phyloP scores from a whole-genome alignment of 257 asterid genomes.

The Asclepias syriaca region DNA sequence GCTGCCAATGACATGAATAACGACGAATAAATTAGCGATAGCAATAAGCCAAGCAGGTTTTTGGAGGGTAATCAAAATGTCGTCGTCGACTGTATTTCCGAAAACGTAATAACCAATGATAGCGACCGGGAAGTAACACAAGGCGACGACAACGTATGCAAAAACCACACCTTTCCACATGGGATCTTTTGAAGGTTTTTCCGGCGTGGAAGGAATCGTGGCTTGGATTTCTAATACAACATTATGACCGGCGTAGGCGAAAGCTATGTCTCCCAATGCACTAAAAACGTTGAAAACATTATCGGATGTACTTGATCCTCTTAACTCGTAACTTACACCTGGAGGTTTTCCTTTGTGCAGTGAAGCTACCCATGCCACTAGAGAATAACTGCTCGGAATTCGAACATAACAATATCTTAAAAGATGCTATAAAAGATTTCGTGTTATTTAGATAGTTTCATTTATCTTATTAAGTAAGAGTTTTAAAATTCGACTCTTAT shows the following conservation, averaged over 20 bases:
- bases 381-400: slow-evolving; percentile 35
- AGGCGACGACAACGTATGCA: slow-evolving; percentile 47
- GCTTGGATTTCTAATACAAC: slow-evolving; percentile 75
- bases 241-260: slow-evolving; percentile 70
- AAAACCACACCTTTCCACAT: slow-evolving; percentile 70
- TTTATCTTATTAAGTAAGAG: no score
- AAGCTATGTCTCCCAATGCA: slow-evolving; percentile 60
- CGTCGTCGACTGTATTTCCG: slow-evolving; percentile 54
- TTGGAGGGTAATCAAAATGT: slow-evolving; percentile 18
- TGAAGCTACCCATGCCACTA: slow-evolving; percentile 51
- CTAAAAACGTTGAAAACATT: slow-evolving; percentile 39
- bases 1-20: slow-evolving; percentile 29
- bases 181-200: slow-evolving; percentile 52
- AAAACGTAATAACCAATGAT: slow-evolving; percentile 39
- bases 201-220: slow-evolving; percentile 60
- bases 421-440: no score
- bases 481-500: no score
- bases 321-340: slow-evolving; percentile 36
- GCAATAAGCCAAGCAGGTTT: background rate
- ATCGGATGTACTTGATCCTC: slow-evolving; percentile 7
- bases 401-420: no score
- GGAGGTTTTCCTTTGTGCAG: slow-evolving; percentile 16
- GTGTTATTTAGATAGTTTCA: no score
- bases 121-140: slow-evolving; percentile 65
- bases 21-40: background rate